phyloP scores from a whole-genome alignment of 352 stramenopile genomes.

The Phytophthora idaei region DNA sequence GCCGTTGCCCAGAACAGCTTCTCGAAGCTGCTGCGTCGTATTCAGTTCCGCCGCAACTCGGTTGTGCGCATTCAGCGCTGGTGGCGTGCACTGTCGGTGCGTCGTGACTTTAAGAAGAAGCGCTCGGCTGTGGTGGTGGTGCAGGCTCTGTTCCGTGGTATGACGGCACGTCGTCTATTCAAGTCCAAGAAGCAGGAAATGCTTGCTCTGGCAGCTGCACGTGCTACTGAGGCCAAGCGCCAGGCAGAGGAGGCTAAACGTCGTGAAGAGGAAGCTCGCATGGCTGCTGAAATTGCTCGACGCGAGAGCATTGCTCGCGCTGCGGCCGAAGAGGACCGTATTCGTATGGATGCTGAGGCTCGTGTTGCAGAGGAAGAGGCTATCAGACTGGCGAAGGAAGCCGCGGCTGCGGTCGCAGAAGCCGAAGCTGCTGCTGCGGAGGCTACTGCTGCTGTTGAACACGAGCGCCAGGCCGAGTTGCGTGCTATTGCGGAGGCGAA shows the following conservation, averaged over 20 bases:
- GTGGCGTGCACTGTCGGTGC: slow-evolving; percentile 78
- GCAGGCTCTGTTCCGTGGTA: slow-evolving; percentile 82
- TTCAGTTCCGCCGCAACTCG: slow-evolving; percentile 63
- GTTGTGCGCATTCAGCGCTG: slow-evolving; percentile 78
- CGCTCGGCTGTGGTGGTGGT: slow-evolving; percentile 72
- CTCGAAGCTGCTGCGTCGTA: slow-evolving; percentile 60
- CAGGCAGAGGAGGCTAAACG: slow-evolving; percentile 87
- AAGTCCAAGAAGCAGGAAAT: slow-evolving; percentile 89
- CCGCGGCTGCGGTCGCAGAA: slow-evolving; percentile 54
- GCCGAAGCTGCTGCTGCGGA: slow-evolving; percentile 72
- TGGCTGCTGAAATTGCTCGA: slow-evolving; percentile 63
- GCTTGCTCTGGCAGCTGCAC: slow-evolving; percentile 75
- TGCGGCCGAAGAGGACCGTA: slow-evolving; percentile 60
- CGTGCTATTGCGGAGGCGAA: slow-evolving; percentile 82
- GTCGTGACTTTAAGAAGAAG: slow-evolving; percentile 85
- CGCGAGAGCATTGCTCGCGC: slow-evolving; percentile 75
- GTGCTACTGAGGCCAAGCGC: slow-evolving; percentile 71
- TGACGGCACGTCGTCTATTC: slow-evolving; percentile 71
- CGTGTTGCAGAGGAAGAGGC: slow-evolving; percentile 80
- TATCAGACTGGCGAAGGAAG: slow-evolving; percentile 72
- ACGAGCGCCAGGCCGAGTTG: slow-evolving; percentile 82
- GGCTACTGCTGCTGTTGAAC: slow-evolving; percentile 74
- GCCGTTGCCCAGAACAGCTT: slow-evolving; percentile 75
- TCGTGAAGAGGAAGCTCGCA: slow-evolving; percentile 76
- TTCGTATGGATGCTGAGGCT: slow-evolving; percentile 82